Percentiles rank a stretch among this genome's conserved stretches.
Evolutionary conservation across 805 yeast genomes (phyloP).

Genomic region (Myxozyma neotropica): DNA sequence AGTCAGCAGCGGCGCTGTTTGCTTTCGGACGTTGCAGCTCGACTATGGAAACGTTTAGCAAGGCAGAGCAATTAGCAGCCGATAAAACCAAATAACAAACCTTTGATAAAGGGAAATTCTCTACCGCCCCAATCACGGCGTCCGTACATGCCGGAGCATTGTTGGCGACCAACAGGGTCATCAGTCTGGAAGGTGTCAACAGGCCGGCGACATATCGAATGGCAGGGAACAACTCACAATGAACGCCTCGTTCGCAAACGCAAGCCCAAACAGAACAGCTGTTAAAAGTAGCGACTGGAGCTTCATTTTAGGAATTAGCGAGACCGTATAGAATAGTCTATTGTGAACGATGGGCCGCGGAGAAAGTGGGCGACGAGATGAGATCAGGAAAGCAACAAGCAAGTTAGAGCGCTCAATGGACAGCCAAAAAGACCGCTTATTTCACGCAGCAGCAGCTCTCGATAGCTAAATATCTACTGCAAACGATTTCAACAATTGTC

Average conservation of each 20-base stretch:
- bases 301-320: neutral
- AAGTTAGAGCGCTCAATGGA: too few species aligned
- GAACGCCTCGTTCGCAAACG: slow-evolving; percentile 7
- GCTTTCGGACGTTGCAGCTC: neutral
- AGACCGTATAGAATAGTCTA: too few species aligned
- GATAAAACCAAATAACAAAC: slow-evolving; percentile 42
- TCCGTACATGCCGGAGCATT: slow-evolving; percentile 89
- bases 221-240: neutral
- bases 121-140: slow-evolving; percentile 86
- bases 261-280: neutral
- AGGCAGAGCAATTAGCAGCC: slow-evolving; percentile 34
- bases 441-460: too few species aligned
- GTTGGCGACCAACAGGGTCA: slow-evolving; percentile 57
- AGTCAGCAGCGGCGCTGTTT: slow-evolving; percentile 25
- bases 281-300: neutral
- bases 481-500: too few species aligned
- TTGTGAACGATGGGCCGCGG: too few species aligned
- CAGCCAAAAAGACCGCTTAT: too few species aligned
- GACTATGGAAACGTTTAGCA: neutral
- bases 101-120: slow-evolving; percentile 61
- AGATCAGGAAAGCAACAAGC: too few species aligned
- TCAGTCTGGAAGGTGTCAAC: slow-evolving; percentile 40
- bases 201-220: neutral
- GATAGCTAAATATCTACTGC: too few species aligned
- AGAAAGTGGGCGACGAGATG: too few species aligned